A percentile compares a stretch with the other conserved stretches of the same genome.
Conservation (phyloP, 352 stramenopile genomes). For the Globisporangium echinulatum region DNA sequence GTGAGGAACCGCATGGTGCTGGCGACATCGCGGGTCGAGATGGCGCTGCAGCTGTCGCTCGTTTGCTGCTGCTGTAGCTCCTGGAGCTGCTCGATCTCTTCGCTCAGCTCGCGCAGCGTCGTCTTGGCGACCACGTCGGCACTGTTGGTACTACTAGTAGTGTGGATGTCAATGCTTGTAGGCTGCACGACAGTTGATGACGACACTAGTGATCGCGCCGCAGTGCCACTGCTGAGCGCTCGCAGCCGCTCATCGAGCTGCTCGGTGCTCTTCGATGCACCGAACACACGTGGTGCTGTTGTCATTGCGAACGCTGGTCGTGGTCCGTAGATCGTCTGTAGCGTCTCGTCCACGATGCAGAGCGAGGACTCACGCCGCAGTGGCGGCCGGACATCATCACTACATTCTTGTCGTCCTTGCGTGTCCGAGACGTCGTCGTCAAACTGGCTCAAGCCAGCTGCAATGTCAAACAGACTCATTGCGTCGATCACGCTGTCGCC, state of each 20-base stretch:
- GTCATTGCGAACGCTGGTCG: not conserved
- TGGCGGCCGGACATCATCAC: not conserved
- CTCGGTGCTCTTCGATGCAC: slow-evolving; percentile 3
- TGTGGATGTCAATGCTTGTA: too few relatives aligned
- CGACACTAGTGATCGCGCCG: too few relatives aligned
- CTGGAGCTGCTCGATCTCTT: slow-evolving; percentile 34
- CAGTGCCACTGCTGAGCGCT: not conserved
- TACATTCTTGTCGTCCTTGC: not conserved
- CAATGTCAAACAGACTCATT: slow-evolving; percentile 54
- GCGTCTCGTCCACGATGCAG: slow-evolving; percentile 42
- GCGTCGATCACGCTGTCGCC: slow-evolving; percentile 15
- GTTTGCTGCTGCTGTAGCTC: not conserved
- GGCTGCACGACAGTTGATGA: too few relatives aligned
- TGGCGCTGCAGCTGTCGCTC: not conserved
- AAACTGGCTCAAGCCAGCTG: slow-evolving; percentile 43
- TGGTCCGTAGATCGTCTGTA: slow-evolving; percentile 39
- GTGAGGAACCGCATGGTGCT: slow-evolving; percentile 25
- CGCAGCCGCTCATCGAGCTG: slow-evolving; percentile 7
- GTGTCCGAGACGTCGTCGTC: not conserved
- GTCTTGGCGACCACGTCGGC: slow-evolving; percentile 30
- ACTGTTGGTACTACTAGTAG: not conserved
- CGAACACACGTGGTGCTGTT: not conserved
- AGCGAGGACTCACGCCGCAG: slow-evolving; percentile 19
- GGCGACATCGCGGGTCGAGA: slow-evolving; percentile 4
- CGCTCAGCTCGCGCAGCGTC: slow-evolving; percentile 33